Evolutionary conservation across 108 stramenopile genomes (phyloP).

Genomic region (Nannochloropsis salina): DNA sequence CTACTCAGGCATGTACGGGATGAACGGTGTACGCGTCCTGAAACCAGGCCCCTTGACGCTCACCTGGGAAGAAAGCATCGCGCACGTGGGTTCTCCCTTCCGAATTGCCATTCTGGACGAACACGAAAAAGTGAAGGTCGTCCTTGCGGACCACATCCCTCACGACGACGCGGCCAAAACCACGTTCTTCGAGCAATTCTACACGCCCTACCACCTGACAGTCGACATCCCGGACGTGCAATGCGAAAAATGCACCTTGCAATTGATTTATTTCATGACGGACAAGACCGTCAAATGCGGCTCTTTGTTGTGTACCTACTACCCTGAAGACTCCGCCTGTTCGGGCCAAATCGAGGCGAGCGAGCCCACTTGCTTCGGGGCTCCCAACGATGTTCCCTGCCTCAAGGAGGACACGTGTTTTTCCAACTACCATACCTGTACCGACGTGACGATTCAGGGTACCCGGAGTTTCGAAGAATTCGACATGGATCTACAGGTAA

Average conservation of each 20-base stretch:
- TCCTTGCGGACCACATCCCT: constrained; percentile 28
- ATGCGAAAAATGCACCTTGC: constrained; percentile 31
- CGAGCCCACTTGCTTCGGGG: constrained; percentile 16
- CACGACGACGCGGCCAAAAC: constrained; percentile 27
- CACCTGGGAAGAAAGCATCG: constrained; percentile 27
- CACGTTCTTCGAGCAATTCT: constrained; percentile 12
- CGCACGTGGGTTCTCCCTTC: constrained; percentile 27
- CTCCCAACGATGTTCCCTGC: constrained; percentile 23
- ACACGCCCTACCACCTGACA: constrained; percentile 18
- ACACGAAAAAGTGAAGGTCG: constrained; percentile 23
- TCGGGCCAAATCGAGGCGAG: constrained; percentile 6
- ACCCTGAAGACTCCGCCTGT: constrained; percentile 22
- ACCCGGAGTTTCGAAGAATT: not conserved
- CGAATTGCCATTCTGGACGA: constrained; percentile 29
- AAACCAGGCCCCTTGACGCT: constrained; percentile 21
- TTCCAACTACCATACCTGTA: constrained; percentile 30
- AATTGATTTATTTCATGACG: constrained; percentile 31
- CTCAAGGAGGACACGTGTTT: constrained; percentile 22
- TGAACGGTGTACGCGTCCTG: constrained; percentile 6
- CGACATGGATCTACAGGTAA: constrained; percentile 9
- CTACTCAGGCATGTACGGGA: constrained; percentile 21
- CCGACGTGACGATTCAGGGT: constrained; percentile 21
- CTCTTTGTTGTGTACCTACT: constrained; percentile 7
- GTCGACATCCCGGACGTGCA: constrained; percentile 22
- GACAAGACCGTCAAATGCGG: constrained; percentile 29